A percentile compares a stretch with the other conserved stretches of the same genome.
These are phyloP conservation scores for Ophiosphaerella herpotricha DNA, from an alignment of 2,329 filamentous ascomycete genomes.

Conservation along the genomic window DNA sequence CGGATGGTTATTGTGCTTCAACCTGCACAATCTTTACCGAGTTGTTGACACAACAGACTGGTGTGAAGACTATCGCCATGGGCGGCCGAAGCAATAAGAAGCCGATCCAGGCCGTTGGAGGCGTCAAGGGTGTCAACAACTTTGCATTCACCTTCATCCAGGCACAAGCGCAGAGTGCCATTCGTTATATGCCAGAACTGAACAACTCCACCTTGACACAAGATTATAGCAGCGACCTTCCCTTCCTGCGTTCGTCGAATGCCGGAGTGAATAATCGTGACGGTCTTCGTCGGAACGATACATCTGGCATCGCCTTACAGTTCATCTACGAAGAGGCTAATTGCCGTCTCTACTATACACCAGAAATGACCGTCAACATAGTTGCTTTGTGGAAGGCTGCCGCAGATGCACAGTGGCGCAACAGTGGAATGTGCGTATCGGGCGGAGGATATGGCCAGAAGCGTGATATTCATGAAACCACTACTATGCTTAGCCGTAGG, in stretches of 20 bases:
- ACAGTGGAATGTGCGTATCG: constrained; percentile 37
- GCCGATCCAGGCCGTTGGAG: constrained; percentile 60
- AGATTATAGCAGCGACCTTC: constrained; percentile 32
- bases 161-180: constrained; percentile 22
- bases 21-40: constrained; percentile 63
- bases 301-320: constrained; percentile 40
- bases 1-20: constrained; percentile 63
- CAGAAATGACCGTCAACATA: constrained; percentile 48
- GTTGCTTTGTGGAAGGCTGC: constrained; percentile 45
- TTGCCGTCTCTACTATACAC: constrained; percentile 48
- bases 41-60: constrained; percentile 57
- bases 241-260: constrained; percentile 24
- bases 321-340: constrained; percentile 48
- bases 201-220: constrained; percentile 30
- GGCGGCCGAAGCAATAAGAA: constrained; percentile 55
- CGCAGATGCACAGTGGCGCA: constrained; percentile 43
- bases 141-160: constrained; percentile 42
- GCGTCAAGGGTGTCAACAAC: constrained; percentile 56
- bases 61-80: constrained; percentile 59
- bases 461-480: constrained; percentile 23
- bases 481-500: constrained; percentile 29
- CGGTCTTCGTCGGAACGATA: constrained; percentile 38
- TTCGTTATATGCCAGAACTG: constrained; percentile 26
- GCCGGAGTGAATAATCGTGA: constrained; percentile 42
- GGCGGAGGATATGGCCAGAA: constrained; percentile 25